phyloP scores from a whole-genome alignment of 2,329 filamentous ascomycete species.

The Colletotrichum liaoningense region DNA sequence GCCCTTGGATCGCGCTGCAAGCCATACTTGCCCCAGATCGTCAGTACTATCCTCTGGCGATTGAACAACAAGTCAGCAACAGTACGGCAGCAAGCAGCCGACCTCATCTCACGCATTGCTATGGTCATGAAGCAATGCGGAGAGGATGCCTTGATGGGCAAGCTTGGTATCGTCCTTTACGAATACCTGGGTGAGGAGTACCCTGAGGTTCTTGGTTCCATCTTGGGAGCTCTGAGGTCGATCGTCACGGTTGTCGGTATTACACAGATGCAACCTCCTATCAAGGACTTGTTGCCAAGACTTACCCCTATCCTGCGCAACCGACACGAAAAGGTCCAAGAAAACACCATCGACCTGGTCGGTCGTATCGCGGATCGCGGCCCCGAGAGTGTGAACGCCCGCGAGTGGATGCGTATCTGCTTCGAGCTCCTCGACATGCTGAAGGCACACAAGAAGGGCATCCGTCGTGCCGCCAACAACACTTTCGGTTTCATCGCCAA shows the following conservation, averaged over 20 bases:
- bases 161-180: slow-evolving; percentile 93
- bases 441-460: slow-evolving; percentile 99
- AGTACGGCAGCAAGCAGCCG: slow-evolving; percentile 95
- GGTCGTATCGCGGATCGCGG: slow-evolving; percentile 98
- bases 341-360: slow-evolving; percentile 98
- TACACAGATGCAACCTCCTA: slow-evolving; percentile 97
- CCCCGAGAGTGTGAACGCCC: slow-evolving; percentile 93
- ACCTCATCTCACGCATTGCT: slow-evolving; percentile 95
- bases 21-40: slow-evolving; percentile 95
- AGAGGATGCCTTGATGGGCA: slow-evolving; percentile 95
- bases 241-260: slow-evolving; percentile 99
- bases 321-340: slow-evolving; percentile 98
- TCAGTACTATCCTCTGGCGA: slow-evolving; percentile 94
- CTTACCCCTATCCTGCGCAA: slow-evolving; percentile 98
- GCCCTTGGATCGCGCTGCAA: slow-evolving; percentile 94
- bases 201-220: slow-evolving; percentile 95
- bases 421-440: slow-evolving; percentile 99
- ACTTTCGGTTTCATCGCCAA: slow-evolving; percentile 99
- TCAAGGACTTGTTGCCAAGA: slow-evolving; percentile 93
- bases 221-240: slow-evolving; percentile 91
- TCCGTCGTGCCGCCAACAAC: slow-evolving; percentile 97
- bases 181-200: slow-evolving; percentile 99
- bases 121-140: slow-evolving; percentile 99
- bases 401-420: slow-evolving; percentile 99
- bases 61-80: slow-evolving; percentile 98